phyloP scores from a whole-genome alignment of 139 green algal species.

The Dunaliella primolecta region DNA sequence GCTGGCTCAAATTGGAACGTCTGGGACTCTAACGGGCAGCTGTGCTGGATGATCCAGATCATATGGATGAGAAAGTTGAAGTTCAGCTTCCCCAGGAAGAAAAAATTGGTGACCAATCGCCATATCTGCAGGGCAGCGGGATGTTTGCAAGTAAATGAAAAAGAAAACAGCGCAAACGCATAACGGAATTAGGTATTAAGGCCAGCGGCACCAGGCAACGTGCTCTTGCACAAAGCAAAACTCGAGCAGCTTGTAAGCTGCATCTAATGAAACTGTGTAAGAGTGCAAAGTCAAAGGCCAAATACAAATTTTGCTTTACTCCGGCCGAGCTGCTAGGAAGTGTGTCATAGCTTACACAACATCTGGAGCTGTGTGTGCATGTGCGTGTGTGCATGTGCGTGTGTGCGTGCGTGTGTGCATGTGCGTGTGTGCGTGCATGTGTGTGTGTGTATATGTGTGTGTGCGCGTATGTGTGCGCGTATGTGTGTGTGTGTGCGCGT shows the following conservation, averaged over 20 bases:
- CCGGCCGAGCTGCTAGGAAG: no score
- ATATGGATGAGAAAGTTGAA: constrained; percentile 48
- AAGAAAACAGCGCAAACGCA: no score
- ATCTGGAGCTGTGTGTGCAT: neutral
- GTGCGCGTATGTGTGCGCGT: neutral
- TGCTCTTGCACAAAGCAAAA: no score
- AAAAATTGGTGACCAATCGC: constrained; percentile 52
- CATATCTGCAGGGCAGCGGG: constrained; percentile 71
- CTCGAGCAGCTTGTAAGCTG: no score
- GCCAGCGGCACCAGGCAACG: no score
- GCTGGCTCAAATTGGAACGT: constrained; percentile 56
- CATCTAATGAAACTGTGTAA: no score
- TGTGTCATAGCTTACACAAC: no score
- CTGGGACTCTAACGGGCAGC: constrained; percentile 44
- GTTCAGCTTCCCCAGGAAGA: constrained; percentile 47
- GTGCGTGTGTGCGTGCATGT: neutral
- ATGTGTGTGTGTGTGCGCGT: neutral
- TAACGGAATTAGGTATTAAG: no score
- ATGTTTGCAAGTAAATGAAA: no score
- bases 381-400: neutral
- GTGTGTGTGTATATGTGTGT: constrained; percentile 7
- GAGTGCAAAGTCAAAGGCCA: no score
- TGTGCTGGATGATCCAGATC: constrained; percentile 53
- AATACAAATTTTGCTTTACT: no score
- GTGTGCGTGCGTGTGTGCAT: neutral